A percentile compares a stretch with the other conserved stretches of the same genome.
Evolutionary conservation across 805 yeast genomes (phyloP).

Genomic region (Ogataea philodendri): DNA sequence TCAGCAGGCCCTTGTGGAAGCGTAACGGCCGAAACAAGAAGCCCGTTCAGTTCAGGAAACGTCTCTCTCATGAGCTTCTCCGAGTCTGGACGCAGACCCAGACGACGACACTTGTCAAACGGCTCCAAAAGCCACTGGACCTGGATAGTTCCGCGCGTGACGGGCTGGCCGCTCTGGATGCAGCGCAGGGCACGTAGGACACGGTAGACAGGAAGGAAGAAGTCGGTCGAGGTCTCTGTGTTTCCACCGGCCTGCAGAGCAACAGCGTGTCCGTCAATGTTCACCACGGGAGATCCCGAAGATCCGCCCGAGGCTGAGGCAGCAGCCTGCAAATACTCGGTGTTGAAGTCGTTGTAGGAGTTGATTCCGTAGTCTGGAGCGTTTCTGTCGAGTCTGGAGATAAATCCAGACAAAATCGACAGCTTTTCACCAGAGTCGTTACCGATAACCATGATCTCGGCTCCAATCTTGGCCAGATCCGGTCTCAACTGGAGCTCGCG

Average conservation of each 20-base stretch:
- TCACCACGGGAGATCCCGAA: slow-evolving; percentile 94
- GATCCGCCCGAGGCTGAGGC: slow-evolving; percentile 96
- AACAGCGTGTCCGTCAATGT: slow-evolving; percentile 80
- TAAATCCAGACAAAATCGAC: slow-evolving; percentile 84
- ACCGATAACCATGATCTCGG: slow-evolving; percentile 92
- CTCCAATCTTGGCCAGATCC: slow-evolving; percentile 84
- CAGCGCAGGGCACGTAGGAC: slow-evolving; percentile 79
- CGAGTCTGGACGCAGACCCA: slow-evolving; percentile 74
- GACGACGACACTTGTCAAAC: slow-evolving; percentile 83
- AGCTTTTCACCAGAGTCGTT: slow-evolving; percentile 95
- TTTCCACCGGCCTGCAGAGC: slow-evolving; percentile 96
- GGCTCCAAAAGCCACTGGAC: slow-evolving; percentile 87
- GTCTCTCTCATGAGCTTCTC: slow-evolving; percentile 65
- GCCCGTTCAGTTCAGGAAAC: slow-evolving; percentile 75
- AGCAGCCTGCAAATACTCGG: slow-evolving; percentile 93
- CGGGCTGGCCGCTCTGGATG: slow-evolving; percentile 53
- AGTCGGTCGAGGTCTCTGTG: slow-evolving; percentile 88
- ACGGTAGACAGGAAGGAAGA: slow-evolving; percentile 81
- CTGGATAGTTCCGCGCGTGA: slow-evolving; percentile 90
- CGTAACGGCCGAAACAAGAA: slow-evolving; percentile 78
- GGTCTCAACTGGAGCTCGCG: slow-evolving; percentile 69
- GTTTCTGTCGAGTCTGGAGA: slow-evolving; percentile 81
- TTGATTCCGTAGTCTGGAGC: slow-evolving; percentile 91
- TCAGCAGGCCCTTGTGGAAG: slow-evolving; percentile 86
- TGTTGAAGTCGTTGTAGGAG: slow-evolving; percentile 89